These are phyloP conservation scores for Aegilops longissima DNA, from an alignment of 176 grass and related monocot species.

Conservation along the genomic window DNA sequence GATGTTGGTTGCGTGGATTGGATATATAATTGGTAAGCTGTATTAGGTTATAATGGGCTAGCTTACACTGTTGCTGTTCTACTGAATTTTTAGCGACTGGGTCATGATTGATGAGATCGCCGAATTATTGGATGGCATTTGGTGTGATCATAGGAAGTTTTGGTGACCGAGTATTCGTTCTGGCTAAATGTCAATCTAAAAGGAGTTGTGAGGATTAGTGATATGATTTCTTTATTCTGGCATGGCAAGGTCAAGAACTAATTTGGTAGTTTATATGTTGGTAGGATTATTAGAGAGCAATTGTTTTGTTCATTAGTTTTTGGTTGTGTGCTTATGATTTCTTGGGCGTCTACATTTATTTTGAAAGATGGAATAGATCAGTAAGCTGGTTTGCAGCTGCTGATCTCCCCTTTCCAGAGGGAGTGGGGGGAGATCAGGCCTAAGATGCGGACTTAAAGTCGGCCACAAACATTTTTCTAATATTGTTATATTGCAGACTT, in stretches of 20 bases:
- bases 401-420: neutral
- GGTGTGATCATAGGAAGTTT: neutral
- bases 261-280: neutral
- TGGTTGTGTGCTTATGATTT: neutral
- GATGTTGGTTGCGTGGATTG: neutral
- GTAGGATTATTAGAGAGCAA: neutral
- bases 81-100: neutral
- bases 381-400: constrained; percentile 6
- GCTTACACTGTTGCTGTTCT: neutral
- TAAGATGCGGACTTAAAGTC: neutral
- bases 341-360: neutral
- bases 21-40: neutral
- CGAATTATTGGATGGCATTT: neutral
- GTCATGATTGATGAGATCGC: neutral
- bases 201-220: neutral
- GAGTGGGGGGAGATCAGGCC: neutral
- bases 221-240: neutral
- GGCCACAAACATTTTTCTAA: neutral
- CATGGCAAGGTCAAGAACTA: neutral
- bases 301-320: neutral
- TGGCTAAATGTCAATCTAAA: neutral
- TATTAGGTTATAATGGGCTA: neutral
- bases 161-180: neutral
- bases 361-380: neutral
- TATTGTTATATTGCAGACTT: neutral